These are phyloP conservation scores for Boletus patriciae DNA, from an alignment of 768 basidiomycete species.

Conservation along the genomic window DNA sequence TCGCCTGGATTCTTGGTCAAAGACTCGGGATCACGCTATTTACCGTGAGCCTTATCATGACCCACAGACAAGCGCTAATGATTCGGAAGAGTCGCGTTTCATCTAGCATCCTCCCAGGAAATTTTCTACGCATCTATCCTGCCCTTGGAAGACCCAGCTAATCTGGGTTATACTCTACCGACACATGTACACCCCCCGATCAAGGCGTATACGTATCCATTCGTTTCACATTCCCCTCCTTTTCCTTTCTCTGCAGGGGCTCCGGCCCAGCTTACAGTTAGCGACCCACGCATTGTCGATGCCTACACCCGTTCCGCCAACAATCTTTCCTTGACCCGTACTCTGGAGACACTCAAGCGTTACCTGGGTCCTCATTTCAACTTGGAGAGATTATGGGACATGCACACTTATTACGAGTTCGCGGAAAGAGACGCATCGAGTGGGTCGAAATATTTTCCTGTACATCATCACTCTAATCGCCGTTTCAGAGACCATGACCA, in stretches of 20 bases:
- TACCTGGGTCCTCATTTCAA: conserved; percentile 45
- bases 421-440: conserved; percentile 40
- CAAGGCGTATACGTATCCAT: conserved; percentile 37
- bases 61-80: background rate
- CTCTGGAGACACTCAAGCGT: conserved; percentile 37
- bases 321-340: conserved; percentile 39
- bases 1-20: conserved; percentile 29
- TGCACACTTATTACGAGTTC: conserved; percentile 47
- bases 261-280: conserved; percentile 28
- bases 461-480: background rate
- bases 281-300: conserved; percentile 26
- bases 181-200: conserved; percentile 31
- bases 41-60: conserved; percentile 28
- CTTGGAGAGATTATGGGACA: conserved; percentile 48
- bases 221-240: conserved; percentile 36
- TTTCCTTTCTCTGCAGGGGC: conserved; percentile 38
- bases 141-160: conserved; percentile 23
- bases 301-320: conserved; percentile 39
- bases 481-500: conserved; percentile 41
- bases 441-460: conserved; percentile 18
- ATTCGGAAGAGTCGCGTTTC: conserved; percentile 33
- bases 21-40: conserved; percentile 18
- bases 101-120: conserved; percentile 40
- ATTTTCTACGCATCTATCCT: conserved; percentile 32
- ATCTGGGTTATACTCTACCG: conserved; percentile 21